Conservation (phyloP, 352 stramenopile genomes). For the Peronosclerospora sorghi region DNA sequence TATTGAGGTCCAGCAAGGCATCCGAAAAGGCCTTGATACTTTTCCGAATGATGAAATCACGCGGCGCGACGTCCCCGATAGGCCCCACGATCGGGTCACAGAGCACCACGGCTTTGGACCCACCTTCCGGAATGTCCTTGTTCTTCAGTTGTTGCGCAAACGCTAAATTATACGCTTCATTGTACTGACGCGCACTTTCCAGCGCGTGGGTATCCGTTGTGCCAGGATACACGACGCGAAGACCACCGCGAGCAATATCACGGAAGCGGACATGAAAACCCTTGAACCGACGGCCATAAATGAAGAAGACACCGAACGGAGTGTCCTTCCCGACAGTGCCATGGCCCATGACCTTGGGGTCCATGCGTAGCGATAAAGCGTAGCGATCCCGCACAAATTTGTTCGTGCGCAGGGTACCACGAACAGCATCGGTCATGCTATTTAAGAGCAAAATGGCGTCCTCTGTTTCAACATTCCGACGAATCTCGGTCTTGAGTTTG, state of each 20-base stretch:
- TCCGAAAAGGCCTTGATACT: constrained; percentile 95
- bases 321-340: constrained; percentile 78
- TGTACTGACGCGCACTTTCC: constrained; percentile 68
- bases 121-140: constrained; percentile 81
- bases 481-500: constrained; percentile 64
- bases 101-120: constrained; percentile 76
- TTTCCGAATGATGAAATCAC: constrained; percentile 91
- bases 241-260: constrained; percentile 66
- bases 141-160: constrained; percentile 85
- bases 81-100: constrained; percentile 65
- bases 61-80: constrained; percentile 61
- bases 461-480: constrained; percentile 58
- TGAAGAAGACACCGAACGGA: constrained; percentile 95
- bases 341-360: constrained; percentile 72
- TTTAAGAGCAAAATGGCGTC: constrained; percentile 69
- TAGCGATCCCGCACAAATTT: constrained; percentile 78
- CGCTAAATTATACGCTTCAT: constrained; percentile 77
- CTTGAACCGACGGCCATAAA: constrained; percentile 93
- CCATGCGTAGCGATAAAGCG: constrained; percentile 64
- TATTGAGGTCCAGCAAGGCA: constrained; percentile 70
- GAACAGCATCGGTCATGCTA: constrained; percentile 69
- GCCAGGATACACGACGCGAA: constrained; percentile 69
- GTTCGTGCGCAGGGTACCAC: constrained; percentile 70
- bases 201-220: constrained; percentile 44
- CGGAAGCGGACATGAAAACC: constrained; percentile 80